A percentile compares a stretch with the other conserved stretches of the same genome.
Evolutionary conservation across 2,329 filamentous ascomycete genomes (phyloP).

Genomic region (Pseudocercospora crystallina): DNA sequence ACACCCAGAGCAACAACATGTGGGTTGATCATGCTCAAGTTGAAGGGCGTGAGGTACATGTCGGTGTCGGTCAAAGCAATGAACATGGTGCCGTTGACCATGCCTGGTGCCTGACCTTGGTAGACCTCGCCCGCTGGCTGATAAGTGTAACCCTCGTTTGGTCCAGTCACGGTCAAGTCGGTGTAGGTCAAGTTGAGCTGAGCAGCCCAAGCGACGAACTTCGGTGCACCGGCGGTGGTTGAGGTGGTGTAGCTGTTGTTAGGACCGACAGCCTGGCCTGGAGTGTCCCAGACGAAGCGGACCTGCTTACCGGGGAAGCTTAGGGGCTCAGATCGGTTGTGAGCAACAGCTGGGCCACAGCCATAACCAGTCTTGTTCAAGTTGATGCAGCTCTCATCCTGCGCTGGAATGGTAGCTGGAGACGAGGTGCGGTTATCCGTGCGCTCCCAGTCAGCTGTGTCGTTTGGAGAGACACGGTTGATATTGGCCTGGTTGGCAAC

Average conservation of each 20-base stretch:
- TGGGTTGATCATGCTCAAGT: slow-evolving; percentile 70
- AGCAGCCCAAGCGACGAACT: slow-evolving; percentile 72
- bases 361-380: slow-evolving; percentile 54
- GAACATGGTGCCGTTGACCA: slow-evolving; percentile 76
- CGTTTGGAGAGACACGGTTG: slow-evolving; percentile 63
- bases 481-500: slow-evolving; percentile 77
- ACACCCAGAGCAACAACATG: slow-evolving; percentile 73
- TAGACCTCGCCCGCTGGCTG: slow-evolving; percentile 72
- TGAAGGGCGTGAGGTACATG: slow-evolving; percentile 71
- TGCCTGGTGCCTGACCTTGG: slow-evolving; percentile 59
- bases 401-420: slow-evolving; percentile 48
- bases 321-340: slow-evolving; percentile 69
- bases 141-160: slow-evolving; percentile 63
- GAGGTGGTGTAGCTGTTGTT: slow-evolving; percentile 79
- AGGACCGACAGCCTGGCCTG: slow-evolving; percentile 68
- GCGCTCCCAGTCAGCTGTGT: slow-evolving; percentile 64
- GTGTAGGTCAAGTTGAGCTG: slow-evolving; percentile 63
- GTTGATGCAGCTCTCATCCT: slow-evolving; percentile 58
- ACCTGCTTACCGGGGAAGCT: slow-evolving; percentile 73
- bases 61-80: slow-evolving; percentile 71
- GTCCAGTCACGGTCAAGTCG: slow-evolving; percentile 63
- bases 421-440: slow-evolving; percentile 59
- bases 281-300: slow-evolving; percentile 69
- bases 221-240: slow-evolving; percentile 56
- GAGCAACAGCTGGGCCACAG: slow-evolving; percentile 64